phyloP scores from a whole-genome alignment of 1,284 basidiomycete genomes.

The Ustilago vetiveriae region DNA sequence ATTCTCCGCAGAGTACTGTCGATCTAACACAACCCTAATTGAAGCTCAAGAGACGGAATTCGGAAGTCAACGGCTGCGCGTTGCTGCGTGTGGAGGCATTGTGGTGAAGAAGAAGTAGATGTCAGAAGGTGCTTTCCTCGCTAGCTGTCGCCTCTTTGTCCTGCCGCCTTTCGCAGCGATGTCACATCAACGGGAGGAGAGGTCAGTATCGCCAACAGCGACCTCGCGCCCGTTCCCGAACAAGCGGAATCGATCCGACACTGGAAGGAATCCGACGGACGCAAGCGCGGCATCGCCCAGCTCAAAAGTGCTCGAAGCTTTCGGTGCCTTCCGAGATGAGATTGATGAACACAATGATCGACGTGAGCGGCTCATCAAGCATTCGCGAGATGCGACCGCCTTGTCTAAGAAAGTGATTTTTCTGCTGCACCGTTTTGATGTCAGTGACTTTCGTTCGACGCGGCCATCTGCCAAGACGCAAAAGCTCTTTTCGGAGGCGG shows the following conservation, averaged over 20 bases:
- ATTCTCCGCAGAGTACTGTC: too few relatives aligned
- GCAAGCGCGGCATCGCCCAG: neutral
- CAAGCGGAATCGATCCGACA: slow-evolving; percentile 28
- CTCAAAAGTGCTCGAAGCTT: slow-evolving; percentile 18
- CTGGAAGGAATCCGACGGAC: neutral
- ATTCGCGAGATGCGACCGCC: slow-evolving; percentile 82
- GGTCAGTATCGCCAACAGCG: slow-evolving; percentile 16
- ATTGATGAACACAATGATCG: slow-evolving; percentile 66
- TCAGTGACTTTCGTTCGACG: slow-evolving; percentile 21
- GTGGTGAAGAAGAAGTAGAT: too few relatives aligned
- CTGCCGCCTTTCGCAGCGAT: too few relatives aligned
- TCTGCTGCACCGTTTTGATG: slow-evolving; percentile 79
- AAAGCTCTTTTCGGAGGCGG: slow-evolving; percentile 73
- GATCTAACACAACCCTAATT: too few relatives aligned
- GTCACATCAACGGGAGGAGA: slow-evolving; percentile 1
- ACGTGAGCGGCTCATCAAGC: slow-evolving; percentile 81
- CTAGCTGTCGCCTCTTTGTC: too few relatives aligned
- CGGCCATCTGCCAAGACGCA: slow-evolving; percentile 10
- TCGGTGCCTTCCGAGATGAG: slow-evolving; percentile 56
- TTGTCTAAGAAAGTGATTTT: slow-evolving; percentile 96
- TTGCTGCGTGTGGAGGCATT: too few relatives aligned
- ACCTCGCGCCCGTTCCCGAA: slow-evolving; percentile 10
- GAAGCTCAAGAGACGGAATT: too few relatives aligned
- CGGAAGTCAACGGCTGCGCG: too few relatives aligned
- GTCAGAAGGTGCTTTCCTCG: too few relatives aligned